These are phyloP conservation scores for Nigrospora oryzae DNA, from an alignment of 2,329 filamentous ascomycete genomes.

Conservation along the genomic window DNA sequence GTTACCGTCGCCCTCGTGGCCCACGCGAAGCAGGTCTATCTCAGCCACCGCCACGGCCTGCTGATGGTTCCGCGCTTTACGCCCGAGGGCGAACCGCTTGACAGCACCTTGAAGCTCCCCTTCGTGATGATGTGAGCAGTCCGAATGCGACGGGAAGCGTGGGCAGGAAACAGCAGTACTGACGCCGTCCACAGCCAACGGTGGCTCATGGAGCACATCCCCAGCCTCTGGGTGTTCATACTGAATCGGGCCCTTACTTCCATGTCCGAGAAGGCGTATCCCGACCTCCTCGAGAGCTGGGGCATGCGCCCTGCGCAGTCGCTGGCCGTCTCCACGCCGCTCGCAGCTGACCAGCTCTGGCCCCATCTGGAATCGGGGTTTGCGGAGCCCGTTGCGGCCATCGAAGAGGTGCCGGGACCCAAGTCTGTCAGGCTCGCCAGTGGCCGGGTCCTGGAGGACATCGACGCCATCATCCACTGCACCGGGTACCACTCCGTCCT, in stretches of 20 bases:
- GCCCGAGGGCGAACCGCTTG: not conserved
- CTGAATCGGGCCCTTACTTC: not conserved
- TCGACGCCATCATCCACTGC: conserved; percentile 24
- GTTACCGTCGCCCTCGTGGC: conserved; percentile 4
- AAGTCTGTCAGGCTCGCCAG: conserved; percentile 18
- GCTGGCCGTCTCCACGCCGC: conserved; percentile 6
- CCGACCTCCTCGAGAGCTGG: conserved; percentile 5
- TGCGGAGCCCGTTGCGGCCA: conserved; percentile 16
- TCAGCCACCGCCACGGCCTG: conserved; percentile 2
- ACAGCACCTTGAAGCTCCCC: not conserved
- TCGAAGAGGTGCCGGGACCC: conserved; percentile 19
- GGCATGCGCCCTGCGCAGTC: conserved; percentile 1
- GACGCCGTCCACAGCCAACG: too few species aligned
- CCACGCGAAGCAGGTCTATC: conserved; percentile 6
- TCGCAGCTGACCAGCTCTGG: conserved; percentile 12
- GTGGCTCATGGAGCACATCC: not conserved
- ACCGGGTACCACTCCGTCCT: conserved; percentile 22
- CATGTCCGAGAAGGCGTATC: conserved; percentile 3
- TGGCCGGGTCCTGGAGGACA: conserved; percentile 19
- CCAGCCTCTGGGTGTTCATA: not conserved
- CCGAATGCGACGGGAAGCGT: too few species aligned
- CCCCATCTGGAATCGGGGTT: conserved; percentile 16
- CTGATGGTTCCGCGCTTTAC: not conserved
- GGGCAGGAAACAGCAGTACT: too few species aligned
- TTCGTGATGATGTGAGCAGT: not conserved